These are phyloP conservation scores for Penicillium waksmanii DNA, from an alignment of 495 filamentous ascomycete species.

Conservation along the genomic window DNA sequence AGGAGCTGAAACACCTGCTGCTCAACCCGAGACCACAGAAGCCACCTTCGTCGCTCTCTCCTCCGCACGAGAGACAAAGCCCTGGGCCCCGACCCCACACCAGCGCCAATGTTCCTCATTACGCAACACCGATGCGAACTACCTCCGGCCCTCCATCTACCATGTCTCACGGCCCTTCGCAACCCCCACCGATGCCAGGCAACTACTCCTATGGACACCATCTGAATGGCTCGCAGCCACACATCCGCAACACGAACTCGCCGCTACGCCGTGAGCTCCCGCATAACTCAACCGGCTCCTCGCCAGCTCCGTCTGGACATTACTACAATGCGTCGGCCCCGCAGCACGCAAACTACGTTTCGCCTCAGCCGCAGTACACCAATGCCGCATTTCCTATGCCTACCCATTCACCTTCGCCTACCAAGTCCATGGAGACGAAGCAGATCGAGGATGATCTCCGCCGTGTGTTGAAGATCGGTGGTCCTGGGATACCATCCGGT, in stretches of 20 bases:
- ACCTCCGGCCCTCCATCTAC: slow-evolving; percentile 41
- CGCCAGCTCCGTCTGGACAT: slow-evolving; percentile 16
- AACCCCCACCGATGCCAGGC: slow-evolving; percentile 1
- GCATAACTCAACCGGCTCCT: slow-evolving; percentile 12
- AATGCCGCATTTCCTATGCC: slow-evolving; percentile 30
- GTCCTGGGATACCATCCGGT: slow-evolving; percentile 19
- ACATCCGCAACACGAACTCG: slow-evolving; percentile 25
- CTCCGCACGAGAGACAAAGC: slow-evolving; percentile 17
- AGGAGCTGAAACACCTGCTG: slow-evolving; percentile 51
- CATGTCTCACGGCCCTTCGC: slow-evolving; percentile 23
- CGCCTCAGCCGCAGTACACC: slow-evolving; percentile 30
- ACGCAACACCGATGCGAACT: slow-evolving; percentile 43
- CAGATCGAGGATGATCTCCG: slow-evolving; percentile 59
- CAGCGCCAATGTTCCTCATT: slow-evolving; percentile 33
- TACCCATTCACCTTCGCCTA: slow-evolving; percentile 28
- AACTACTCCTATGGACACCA: slow-evolving; percentile 17
- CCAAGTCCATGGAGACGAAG: slow-evolving; percentile 42
- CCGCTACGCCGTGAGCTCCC: slow-evolving; percentile 33
- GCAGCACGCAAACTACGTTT: slow-evolving; percentile 18
- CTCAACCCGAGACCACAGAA: slow-evolving; percentile 50
- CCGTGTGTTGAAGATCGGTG: slow-evolving; percentile 56
- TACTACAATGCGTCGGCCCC: slow-evolving; percentile 2
- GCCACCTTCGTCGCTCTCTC: slow-evolving; percentile 35
- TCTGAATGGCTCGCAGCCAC: slow-evolving; percentile 19
- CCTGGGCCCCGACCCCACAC: slow-evolving; percentile 19